These are phyloP conservation scores for Ceratobasidium sp. DNA, from an alignment of 1,284 basidiomycete species.

Conservation along the genomic window DNA sequence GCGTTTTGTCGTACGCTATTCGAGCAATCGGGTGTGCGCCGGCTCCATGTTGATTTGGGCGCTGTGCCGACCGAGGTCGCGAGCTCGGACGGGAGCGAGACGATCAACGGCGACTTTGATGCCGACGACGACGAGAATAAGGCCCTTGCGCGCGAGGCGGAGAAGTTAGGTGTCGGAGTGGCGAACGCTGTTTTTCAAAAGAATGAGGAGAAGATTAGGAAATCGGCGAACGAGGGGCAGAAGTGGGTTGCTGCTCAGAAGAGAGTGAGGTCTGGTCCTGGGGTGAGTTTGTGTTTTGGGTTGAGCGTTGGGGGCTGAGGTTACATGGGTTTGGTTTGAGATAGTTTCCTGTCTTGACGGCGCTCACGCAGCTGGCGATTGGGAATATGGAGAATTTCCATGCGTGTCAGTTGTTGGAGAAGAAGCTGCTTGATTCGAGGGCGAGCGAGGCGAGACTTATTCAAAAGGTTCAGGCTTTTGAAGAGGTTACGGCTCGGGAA, in stretches of 20 bases:
- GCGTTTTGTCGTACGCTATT: constrained; percentile 41
- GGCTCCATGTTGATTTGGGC: constrained; percentile 43
- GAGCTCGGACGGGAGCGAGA: constrained; percentile 41
- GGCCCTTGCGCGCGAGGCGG: constrained; percentile 31
- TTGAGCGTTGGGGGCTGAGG: not conserved
- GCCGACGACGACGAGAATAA: constrained; percentile 38
- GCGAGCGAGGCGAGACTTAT: constrained; percentile 17
- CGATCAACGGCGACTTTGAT: constrained; percentile 38
- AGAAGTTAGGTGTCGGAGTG: constrained; percentile 2
- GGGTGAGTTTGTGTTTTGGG: constrained; percentile 25
- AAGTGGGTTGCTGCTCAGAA: constrained; percentile 31
- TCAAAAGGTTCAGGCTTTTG: constrained; percentile 24
- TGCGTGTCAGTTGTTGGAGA: constrained; percentile 40
- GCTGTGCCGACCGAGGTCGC: constrained; percentile 38
- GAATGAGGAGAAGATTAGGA: constrained; percentile 34
- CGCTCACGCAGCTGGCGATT: constrained; percentile 37
- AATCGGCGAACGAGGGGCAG: constrained; percentile 22
- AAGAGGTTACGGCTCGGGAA: constrained; percentile 21
- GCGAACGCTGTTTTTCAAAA: constrained; percentile 34
- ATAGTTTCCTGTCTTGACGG: constrained; percentile 43
- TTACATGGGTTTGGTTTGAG: constrained; percentile 11
- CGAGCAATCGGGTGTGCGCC: constrained; percentile 39
- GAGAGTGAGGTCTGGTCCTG: constrained; percentile 3
- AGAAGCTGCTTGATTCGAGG: constrained; percentile 42
- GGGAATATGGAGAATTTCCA: constrained; percentile 44